A percentile compares a stretch with the other conserved stretches of the same genome.
Evolutionary conservation across 1,139 yeast species (phyloP).

Genomic region (Magnusiomyces magnusii): DNA sequence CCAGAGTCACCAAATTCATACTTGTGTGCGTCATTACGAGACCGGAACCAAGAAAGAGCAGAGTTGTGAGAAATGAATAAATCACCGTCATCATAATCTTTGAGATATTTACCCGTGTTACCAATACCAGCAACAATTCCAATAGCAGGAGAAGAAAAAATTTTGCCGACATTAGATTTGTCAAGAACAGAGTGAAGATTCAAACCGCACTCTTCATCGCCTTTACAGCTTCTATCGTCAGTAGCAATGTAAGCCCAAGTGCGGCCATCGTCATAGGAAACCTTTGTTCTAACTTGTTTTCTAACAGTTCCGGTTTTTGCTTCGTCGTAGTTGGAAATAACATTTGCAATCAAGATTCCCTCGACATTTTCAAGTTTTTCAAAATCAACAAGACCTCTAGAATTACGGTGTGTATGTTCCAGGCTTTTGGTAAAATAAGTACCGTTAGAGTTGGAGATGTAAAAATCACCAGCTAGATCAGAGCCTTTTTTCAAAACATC

Average conservation of each 20-base stretch:
- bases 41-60: conserved; percentile 61
- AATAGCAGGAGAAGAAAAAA: conserved; percentile 61
- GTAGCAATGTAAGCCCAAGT: conserved; percentile 51
- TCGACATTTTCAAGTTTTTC: conserved; percentile 55
- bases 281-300: conserved; percentile 32
- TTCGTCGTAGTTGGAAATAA: conserved; percentile 27
- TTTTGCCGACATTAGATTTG: conserved; percentile 48
- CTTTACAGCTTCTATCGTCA: conserved; percentile 38
- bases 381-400: conserved; percentile 38
- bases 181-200: conserved; percentile 47
- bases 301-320: conserved; percentile 20
- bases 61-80: conserved; percentile 67
- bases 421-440: conserved; percentile 44
- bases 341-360: conserved; percentile 61
- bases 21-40: conserved; percentile 47
- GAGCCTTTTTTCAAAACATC: conserved; percentile 34
- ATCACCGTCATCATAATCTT: conserved; percentile 27
- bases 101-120: conserved; percentile 28
- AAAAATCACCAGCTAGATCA: conserved; percentile 37
- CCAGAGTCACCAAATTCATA: conserved; percentile 77
- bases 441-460: conserved; percentile 60
- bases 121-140: conserved; percentile 55
- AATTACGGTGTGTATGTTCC: conserved; percentile 39
- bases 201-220: conserved; percentile 45
- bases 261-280: conserved; percentile 58